These are phyloP conservation scores for Metschnikowia koreensis DNA, from an alignment of 805 yeast species.

Conservation along the genomic window DNA sequence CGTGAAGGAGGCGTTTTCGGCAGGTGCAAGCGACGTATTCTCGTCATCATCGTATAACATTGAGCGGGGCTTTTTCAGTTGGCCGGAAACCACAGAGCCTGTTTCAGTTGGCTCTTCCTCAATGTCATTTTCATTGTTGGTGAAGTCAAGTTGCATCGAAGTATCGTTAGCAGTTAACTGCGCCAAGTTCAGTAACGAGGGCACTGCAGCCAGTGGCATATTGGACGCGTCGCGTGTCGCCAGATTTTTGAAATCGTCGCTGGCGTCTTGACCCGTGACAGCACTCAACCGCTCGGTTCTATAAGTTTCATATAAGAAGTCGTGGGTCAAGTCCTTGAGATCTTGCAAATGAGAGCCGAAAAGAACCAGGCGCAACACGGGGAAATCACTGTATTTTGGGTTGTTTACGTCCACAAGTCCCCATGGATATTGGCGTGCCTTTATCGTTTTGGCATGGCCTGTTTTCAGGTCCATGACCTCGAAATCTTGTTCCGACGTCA, in stretches of 20 bases:
- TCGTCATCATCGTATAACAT: constrained; percentile 33
- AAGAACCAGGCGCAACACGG: constrained; percentile 61
- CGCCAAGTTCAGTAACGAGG: constrained; percentile 64
- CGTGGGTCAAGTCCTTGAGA: constrained; percentile 77
- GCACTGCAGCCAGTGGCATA: constrained; percentile 35
- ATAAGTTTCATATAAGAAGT: constrained; percentile 70
- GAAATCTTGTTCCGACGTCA: constrained; percentile 60
- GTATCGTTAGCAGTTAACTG: constrained; percentile 35
- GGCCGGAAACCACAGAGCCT: too few species aligned
- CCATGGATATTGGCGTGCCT: constrained; percentile 76
- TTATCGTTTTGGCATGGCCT: constrained; percentile 45
- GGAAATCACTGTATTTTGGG: constrained; percentile 52
- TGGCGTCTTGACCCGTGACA: constrained; percentile 46
- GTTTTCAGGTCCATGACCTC: constrained; percentile 39
- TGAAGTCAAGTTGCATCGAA: constrained; percentile 11
- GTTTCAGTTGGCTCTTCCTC: background rate
- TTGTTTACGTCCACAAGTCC: constrained; percentile 59
- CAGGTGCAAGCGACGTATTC: constrained; percentile 24
- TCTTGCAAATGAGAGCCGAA: constrained; percentile 84
- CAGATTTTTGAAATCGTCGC: constrained; percentile 21
- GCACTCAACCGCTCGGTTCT: constrained; percentile 72
- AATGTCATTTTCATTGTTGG: constrained; percentile 7
- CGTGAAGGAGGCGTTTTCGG: constrained; percentile 27
- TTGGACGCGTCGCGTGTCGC: constrained; percentile 15
- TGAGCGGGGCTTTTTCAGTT: constrained; percentile 26